Base-by-base conservation (phyloP, 257 asterid species). In the Jaltomata sinuosa region DNA sequence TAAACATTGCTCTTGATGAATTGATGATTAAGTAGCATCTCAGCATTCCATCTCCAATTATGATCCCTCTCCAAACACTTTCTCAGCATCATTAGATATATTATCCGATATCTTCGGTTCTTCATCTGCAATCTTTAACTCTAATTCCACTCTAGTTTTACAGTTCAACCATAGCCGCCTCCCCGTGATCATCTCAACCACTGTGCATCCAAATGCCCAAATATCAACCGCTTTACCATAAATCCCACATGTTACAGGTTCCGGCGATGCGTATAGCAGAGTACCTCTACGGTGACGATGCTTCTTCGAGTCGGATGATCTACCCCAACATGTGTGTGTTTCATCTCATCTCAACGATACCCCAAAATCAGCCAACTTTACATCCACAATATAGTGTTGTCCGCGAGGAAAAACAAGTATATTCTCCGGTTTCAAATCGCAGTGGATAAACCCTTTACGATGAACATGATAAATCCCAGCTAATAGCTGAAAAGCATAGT, bases 11-110 rank as follows among this genome's bases (percentile, higher is more conserved):
- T 64, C 6, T 19, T 64, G 72, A 64, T 64, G 40, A 64, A 64
- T 29, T 11, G 19, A 64, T 64, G 88, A 19, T 8, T 29, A 4
- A 65, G 50, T 10, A 86, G 54, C 84, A 4, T 54, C 18, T 36
- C 12, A 0, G 82, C 67, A 0, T 54, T 86, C 86, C 86, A 78
- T 65, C 88, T 78, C n/a, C n/a, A n/a, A n/a, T n/a, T n/a, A n/a
- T n/a, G n/a, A n/a, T n/a, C n/a, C n/a, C n/a, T n/a, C n/a, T n/a
- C n/a, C 69, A n/a, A n/a, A n/a, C n/a, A n/a, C n/a, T n/a, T n/a
- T n/a, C 36, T 57, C 40, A 0, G 49, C n/a, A n/a, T n/a, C 65
- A 0, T 11, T 3, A 2, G 86, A 78, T 21, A 78, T 47, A 21
- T 29, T 61, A 27, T n/a, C 0, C 0, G 84, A 78, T 1, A 83